Conservation (phyloP, 305 asterid species). For the Fraxinus paxiana region DNA sequence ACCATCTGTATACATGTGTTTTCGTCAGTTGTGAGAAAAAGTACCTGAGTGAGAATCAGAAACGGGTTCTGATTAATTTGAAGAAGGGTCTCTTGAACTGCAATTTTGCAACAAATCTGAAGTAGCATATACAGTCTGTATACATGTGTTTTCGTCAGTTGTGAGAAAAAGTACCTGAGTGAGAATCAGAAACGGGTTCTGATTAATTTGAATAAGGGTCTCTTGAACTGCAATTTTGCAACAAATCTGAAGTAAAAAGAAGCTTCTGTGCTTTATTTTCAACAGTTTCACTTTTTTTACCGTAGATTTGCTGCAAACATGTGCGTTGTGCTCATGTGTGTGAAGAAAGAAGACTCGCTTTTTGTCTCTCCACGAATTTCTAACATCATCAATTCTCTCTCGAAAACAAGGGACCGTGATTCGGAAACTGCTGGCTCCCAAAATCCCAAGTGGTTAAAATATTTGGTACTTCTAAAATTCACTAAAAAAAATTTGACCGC, state of each 20-base stretch:
- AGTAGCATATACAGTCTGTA: neutral
- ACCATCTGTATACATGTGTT: neutral
- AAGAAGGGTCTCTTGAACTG: neutral
- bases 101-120: neutral
- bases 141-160: neutral
- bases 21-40: neutral
- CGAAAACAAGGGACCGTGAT: neutral
- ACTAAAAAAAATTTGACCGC: too few species aligned
- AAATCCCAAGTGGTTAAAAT: neutral
- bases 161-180: neutral
- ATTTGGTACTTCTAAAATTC: too few species aligned
- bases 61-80: neutral
- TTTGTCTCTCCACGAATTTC: neutral
- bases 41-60: neutral
- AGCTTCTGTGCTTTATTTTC: neutral
- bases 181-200: neutral
- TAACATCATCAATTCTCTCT: neutral
- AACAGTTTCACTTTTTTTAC: constrained; percentile 4
- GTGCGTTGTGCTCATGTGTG: neutral
- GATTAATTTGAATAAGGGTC: neutral
- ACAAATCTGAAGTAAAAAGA: constrained; percentile 1
- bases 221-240: neutral
- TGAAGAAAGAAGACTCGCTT: neutral
- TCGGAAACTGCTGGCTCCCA: neutral
- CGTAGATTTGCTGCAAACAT: neutral